Base-by-base conservation (phyloP, 2,329 filamentous ascomycete species). In the Teratosphaeria nubilosa region DNA sequence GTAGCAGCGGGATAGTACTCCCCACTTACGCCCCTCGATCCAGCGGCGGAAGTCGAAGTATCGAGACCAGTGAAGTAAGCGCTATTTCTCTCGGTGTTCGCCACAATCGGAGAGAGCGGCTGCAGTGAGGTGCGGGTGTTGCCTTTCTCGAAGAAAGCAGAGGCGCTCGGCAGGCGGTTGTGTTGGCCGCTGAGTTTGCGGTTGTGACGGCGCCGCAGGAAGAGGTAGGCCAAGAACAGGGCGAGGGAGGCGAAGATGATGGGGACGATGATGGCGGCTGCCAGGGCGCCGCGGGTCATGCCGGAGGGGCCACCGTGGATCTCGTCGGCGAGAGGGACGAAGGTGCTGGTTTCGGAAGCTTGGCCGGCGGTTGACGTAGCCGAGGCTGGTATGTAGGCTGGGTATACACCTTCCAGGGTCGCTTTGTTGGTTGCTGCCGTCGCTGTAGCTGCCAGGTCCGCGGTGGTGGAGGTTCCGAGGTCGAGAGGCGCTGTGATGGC, bases 41-140 rank as follows among this genome's bases (percentile, higher is more conserved):
- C 53, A 11, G 60, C 57, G 6, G 57, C 60, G 1, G 63, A 63
- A 20, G 41, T 16, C 6, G 41, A 16, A 7, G 65, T 66, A 25
- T 67, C 64, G 13, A 67, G 59, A 11, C 63, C 59, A 4, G 63
- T 65, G 59, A 58, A 61, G 60, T 66, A 67, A 24, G 63, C 58
- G 45, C 62, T 59, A 45, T 63, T 63, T 2, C 41, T 16, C 41
- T 48, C 41, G 41, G 24, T 58, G 51, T 4, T n/a, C 22, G n/a
- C 50, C 58, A 6, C 54, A 58, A 22, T 60, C 54, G 30, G 59
- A 54, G n/a, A 55, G 60, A n/a, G 55, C n/a, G 45, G 24, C 30
- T 27, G 48, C 56, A 31, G n/a, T 11, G 20, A 31, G 1, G 41
- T 48, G 5, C 48, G 25, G 16, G 14, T 31, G 3, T 37, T 10